Evolutionary conservation across 257 asterid species (phyloP).

Genomic region (Nicotiana attenuata): DNA sequence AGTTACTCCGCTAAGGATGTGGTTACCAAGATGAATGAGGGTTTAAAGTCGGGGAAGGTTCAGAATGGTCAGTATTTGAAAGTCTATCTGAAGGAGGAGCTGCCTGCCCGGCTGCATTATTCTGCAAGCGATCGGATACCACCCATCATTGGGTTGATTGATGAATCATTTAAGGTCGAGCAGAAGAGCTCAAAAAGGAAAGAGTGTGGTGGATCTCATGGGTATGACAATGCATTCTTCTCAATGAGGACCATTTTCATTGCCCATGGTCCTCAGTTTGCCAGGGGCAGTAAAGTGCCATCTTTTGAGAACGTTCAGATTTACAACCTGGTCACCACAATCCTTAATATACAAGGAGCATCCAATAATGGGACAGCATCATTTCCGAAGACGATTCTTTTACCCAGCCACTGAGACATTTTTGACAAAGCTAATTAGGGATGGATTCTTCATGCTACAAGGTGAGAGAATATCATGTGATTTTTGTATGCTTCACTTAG

Average conservation of each 20-base stretch:
- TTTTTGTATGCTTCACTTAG: background rate
- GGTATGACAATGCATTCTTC: slow-evolving; percentile 62
- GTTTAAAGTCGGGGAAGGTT: slow-evolving; percentile 52
- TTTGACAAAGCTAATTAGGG: background rate
- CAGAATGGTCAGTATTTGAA: slow-evolving; percentile 50
- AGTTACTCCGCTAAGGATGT: slow-evolving; percentile 30
- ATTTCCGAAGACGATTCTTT: slow-evolving; percentile 43
- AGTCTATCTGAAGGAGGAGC: slow-evolving; percentile 63
- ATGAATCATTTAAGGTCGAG: slow-evolving; percentile 61
- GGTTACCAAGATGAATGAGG: slow-evolving; percentile 59
- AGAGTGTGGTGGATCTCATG: slow-evolving; percentile 85
- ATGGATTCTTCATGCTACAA: background rate
- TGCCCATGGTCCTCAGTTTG: slow-evolving; percentile 73
- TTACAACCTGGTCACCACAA: slow-evolving; percentile 54
- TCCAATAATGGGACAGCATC: slow-evolving; percentile 53
- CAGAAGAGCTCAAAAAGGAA: slow-evolving; percentile 31
- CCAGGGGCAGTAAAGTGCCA: slow-evolving; percentile 46
- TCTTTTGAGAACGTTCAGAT: slow-evolving; percentile 73
- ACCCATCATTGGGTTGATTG: slow-evolving; percentile 53
- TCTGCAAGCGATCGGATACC: slow-evolving; percentile 50
- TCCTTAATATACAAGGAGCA: slow-evolving; percentile 55
- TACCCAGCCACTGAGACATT: slow-evolving; percentile 28
- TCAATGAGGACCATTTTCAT: slow-evolving; percentile 72
- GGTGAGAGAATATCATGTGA: slow-evolving; percentile 4
- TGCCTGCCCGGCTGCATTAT: slow-evolving; percentile 62